Conservation (phyloP, 2,329 filamentous ascomycete species). For the Xylaria polymorpha region DNA sequence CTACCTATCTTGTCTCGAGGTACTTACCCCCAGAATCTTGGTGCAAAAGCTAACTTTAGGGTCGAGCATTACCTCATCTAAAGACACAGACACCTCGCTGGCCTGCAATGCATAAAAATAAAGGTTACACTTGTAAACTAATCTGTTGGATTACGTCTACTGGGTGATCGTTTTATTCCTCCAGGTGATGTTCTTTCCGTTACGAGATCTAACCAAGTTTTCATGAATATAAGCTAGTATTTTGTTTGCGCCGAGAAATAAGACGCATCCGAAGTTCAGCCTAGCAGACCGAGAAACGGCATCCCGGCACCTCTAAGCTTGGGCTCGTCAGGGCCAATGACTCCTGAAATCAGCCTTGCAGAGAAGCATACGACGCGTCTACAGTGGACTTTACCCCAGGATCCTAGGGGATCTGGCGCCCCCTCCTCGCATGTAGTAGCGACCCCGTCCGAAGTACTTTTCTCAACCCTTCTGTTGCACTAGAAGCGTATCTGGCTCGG, state of each 20-base stretch:
- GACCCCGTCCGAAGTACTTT: neutral
- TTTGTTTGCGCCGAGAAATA: neutral
- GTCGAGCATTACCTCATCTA: too few species aligned
- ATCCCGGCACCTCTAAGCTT: neutral
- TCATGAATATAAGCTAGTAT: constrained; percentile 12
- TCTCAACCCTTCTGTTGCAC: constrained; percentile 15
- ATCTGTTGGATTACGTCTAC: neutral
- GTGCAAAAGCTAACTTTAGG: too few species aligned
- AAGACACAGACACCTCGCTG: too few species aligned
- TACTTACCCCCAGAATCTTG: too few species aligned
- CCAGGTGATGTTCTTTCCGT: neutral
- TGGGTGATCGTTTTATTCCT: neutral
- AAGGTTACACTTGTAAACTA: too few species aligned
- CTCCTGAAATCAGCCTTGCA: constrained; percentile 15
- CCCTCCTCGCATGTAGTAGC: neutral
- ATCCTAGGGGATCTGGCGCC: constrained; percentile 6
- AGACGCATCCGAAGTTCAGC: constrained; percentile 7
- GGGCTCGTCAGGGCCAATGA: neutral
- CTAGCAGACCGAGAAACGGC: constrained; percentile 23
- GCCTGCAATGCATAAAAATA: too few species aligned
- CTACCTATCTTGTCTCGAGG: too few species aligned
- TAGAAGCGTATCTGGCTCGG: constrained; percentile 7
- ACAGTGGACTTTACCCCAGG: constrained; percentile 11
- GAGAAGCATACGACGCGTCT: neutral
- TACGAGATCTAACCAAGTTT: neutral